Base-by-base conservation (phyloP, 371 early-diverging fungal genomes). In the Apophysomyces variabilis region DNA sequence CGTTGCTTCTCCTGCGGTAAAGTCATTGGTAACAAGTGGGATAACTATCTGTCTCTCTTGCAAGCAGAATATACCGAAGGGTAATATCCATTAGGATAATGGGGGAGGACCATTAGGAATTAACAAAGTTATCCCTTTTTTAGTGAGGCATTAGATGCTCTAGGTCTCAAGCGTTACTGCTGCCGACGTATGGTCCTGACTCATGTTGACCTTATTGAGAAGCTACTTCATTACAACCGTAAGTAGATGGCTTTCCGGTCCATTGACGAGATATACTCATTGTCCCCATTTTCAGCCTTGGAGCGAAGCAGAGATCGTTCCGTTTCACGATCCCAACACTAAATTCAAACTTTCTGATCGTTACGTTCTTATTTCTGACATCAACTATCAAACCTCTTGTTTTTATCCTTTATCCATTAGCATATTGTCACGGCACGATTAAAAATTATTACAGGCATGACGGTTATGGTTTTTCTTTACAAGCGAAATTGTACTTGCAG, bases 111-210 rank as follows among this genome's bases (percentile, higher is more conserved):
- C 41, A 46, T 45, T 18, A 26, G 46, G 21, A 58, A 12, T 12
- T 13, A 62, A 57, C 38, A 50, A 58, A 35, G 8, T 44, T 13
- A 47, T 39, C 32, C 14, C 43, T 37, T 60, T 18, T 68, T 67
- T 67, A 94, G 94, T 69, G 92, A 95, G 70, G 97, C 99, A 37
- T 85, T 99, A 66, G 94, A 95, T 70, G 85, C 90, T 43, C 89
- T 99, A 60, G 98, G 96, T 46, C 84, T 99, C 65, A 94, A 94
- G 85, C 89, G 99, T 61, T 97, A 97, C 69, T 99, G 99, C 89
- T 99, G 99, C 87, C 86, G 99, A 65, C 91, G 99, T 69, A 99
- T 99, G 98, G 92, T 99, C 39, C 88, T 99, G 57, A 96, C 98
- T 12, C 99, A 99, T 78, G 99, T 99, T 39, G 99, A 99, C 71